Evolutionary conservation across 2,329 filamentous ascomycete genomes (phyloP), one percentile per base, ranked within the genome.

Genomic region (Ophiocordyceps camponoti-leonardi): DNA sequence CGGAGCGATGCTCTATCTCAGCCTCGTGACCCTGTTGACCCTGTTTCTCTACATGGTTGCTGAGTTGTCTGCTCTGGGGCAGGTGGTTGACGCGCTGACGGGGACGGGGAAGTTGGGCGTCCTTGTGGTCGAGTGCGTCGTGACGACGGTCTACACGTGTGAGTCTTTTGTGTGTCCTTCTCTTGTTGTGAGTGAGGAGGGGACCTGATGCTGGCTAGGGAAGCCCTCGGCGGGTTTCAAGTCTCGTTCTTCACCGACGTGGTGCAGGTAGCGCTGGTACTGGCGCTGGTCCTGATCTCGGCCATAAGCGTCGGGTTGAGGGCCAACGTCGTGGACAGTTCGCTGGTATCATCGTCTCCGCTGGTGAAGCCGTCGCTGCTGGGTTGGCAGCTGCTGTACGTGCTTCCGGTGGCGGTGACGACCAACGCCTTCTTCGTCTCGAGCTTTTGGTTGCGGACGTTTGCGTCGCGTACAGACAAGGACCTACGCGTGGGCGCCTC

Each of bases 401-500:
- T 92, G 52, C 71, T 92, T 1, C 83, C 86, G 0, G 73, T 92
- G 6, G 85, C 85, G 41, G 75, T 92, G 51, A 58, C 88, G 46
- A 88, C 84, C 48, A 92, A 90, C 64, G 80, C 88, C 67, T 88
- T 92, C 68, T 92, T 92, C 67, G 68, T 92, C 41, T 86, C 83
- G 30, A 81, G 77, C 52, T 87, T 86, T 62, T 92, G 85, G 85
- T 75, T 90, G 60, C 80, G 85, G 44, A 84, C 84, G 6, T 92
- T 92, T 56, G 81, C 84, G 18, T 83, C 83, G 44, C 81, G 75
- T 59, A 85, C 81, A 0, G 84, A 92, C 67, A 79, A 73, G 55
- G 84, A 90, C 56, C 73, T 92, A 7, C 80, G 77, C 68, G 68
- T 88, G 46, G 86, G 84, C 43, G 73, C 84, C 28, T 73, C 72